Base-by-base conservation (phyloP, 495 filamentous ascomycete species). In the Staphylotrichum tortipilum region DNA sequence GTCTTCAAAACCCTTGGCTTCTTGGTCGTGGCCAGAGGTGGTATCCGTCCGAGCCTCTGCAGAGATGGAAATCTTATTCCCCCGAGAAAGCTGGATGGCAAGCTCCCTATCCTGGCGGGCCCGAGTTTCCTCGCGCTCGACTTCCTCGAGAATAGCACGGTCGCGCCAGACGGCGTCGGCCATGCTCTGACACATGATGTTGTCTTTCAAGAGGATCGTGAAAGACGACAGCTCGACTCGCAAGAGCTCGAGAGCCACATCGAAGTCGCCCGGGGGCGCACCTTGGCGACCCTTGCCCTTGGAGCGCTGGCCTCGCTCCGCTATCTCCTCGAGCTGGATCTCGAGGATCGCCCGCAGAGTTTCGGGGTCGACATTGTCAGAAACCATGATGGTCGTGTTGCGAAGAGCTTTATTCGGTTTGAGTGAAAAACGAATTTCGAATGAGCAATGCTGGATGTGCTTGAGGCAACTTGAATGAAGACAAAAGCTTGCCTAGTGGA, bases 311-410 rank as follows among this genome's bases (percentile, higher is more conserved):
- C 23, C 48, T 3, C 68, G 57, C 15, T 50, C 45, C 0, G 58
- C n/a, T 8, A 63, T 29, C 23, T 73, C 68, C 22, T 66, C 54
- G 15, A 57, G 56, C 14, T 70, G 66, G 18, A 68, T n/a, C n/a
- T n/a, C n/a, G n/a, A n/a, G n/a, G n/a, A n/a, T n/a, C n/a, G n/a
- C n/a, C n/a, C n/a, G n/a, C n/a, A n/a, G n/a, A n/a, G n/a, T n/a
- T n/a, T n/a, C n/a, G n/a, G n/a, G n/a, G n/a, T n/a, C n/a, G n/a
- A n/a, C n/a, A n/a, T n/a, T n/a, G n/a, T n/a, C n/a, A n/a, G n/a
- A n/a, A n/a, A n/a, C n/a, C n/a, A n/a, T n/a, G n/a, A n/a, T n/a
- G n/a, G n/a, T n/a, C n/a, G n/a, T n/a, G n/a, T n/a, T n/a, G n/a
- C n/a, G n/a, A n/a, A n/a, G n/a, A n/a, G n/a, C n/a, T n/a, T n/a